A percentile compares a stretch with the other conserved stretches of the same genome.
Evolutionary conservation across 1,139 yeast genomes (phyloP).

Genomic region (Kodamaea ohmeri): DNA sequence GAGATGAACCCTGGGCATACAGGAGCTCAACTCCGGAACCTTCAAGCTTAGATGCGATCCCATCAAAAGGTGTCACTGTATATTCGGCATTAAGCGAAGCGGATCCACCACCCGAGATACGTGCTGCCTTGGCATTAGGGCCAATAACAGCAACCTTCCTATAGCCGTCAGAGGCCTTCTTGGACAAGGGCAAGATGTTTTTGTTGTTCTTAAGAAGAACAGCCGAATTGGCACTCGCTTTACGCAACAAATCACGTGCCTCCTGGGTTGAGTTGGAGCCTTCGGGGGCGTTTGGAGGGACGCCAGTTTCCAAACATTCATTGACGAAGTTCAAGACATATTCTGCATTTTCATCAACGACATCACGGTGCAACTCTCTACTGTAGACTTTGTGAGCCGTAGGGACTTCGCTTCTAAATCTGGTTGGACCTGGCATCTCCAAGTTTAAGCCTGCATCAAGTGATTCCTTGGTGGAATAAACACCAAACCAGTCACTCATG

Average conservation of each 20-base stretch:
- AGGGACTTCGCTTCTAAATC: slow-evolving; percentile 41
- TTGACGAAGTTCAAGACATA: slow-evolving; percentile 19
- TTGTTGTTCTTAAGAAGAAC: slow-evolving; percentile 25
- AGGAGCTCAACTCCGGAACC: slow-evolving; percentile 20
- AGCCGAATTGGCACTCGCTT: slow-evolving; percentile 19
- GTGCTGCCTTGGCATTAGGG: slow-evolving; percentile 34
- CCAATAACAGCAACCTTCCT: slow-evolving; percentile 32
- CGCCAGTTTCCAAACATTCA: slow-evolving; percentile 16
- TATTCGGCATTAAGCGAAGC: slow-evolving; percentile 34
- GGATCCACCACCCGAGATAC: slow-evolving; percentile 40
- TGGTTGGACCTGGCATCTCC: slow-evolving; percentile 64
- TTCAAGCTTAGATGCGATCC: slow-evolving; percentile 25
- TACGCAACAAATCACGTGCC: slow-evolving; percentile 17
- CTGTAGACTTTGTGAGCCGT: slow-evolving; percentile 38
- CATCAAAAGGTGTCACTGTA: slow-evolving; percentile 34
- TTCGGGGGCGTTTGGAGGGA: slow-evolving; percentile 16
- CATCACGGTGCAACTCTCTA: slow-evolving; percentile 23
- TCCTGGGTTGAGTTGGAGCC: slow-evolving; percentile 17
- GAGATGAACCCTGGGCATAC: slow-evolving; percentile 32
- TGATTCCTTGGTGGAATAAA: slow-evolving; percentile 47
- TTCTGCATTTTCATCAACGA: slow-evolving; percentile 18
- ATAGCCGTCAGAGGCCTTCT: slow-evolving; percentile 7
- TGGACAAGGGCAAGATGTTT: slow-evolving; percentile 17
- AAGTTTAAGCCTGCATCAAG: slow-evolving; percentile 57
- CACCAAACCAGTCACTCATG: slow-evolving; percentile 66